phyloP scores from a whole-genome alignment of 768 basidiomycete species.

The Sutorius australiensis region DNA sequence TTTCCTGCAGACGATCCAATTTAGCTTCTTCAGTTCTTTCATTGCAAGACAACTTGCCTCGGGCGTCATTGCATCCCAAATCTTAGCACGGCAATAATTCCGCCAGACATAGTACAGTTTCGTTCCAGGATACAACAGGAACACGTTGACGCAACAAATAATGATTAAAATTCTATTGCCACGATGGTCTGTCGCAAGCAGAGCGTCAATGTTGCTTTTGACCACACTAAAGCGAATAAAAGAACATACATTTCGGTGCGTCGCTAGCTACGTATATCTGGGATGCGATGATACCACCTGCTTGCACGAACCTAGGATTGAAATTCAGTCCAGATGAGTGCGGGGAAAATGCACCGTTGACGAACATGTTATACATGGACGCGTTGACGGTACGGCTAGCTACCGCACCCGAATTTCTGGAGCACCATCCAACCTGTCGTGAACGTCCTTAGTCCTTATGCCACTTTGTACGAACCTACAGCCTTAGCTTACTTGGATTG shows the following conservation, averaged over 20 bases:
- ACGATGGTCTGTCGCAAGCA: slow-evolving; percentile 40
- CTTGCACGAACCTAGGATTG: slow-evolving; percentile 40
- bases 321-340: background rate
- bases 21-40: too few species aligned
- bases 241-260: slow-evolving; percentile 47
- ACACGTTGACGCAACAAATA: slow-evolving; percentile 47
- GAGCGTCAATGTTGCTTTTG: background rate
- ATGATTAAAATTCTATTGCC: slow-evolving; percentile 56
- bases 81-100: slow-evolving; percentile 49
- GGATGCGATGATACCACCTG: slow-evolving; percentile 40
- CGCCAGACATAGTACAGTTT: slow-evolving; percentile 58
- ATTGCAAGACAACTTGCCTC: slow-evolving; percentile 33
- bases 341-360: background rate
- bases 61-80: slow-evolving; percentile 55
- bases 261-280: slow-evolving; percentile 60
- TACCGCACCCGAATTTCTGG: slow-evolving; percentile 56
- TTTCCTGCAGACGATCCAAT: slow-evolving; percentile 38
- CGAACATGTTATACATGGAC: slow-evolving; percentile 54
- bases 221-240: too few species aligned
- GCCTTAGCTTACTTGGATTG: slow-evolving; percentile 38
- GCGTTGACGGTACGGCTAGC: slow-evolving; percentile 58
- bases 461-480: background rate
- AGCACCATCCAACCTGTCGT: slow-evolving; percentile 50
- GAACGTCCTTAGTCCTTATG: background rate
- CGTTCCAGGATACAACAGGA: slow-evolving; percentile 50